Percentiles rank a stretch among this genome's conserved stretches.
Evolutionary conservation across 306 rosid species (phyloP).

Genomic region (Malus sylvestris): DNA sequence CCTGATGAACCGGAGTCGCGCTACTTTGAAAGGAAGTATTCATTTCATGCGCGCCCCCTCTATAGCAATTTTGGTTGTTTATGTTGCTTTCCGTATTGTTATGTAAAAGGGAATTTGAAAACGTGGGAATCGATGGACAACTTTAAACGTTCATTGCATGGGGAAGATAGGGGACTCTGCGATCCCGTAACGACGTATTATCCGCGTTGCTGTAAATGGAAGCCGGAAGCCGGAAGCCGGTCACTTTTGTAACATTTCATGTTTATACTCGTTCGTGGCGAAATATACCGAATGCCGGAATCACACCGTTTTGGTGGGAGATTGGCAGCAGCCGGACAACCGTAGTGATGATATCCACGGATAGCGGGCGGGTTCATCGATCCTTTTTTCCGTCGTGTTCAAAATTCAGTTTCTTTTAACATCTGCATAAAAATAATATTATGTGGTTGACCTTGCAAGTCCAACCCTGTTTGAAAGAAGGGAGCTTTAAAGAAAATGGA

Average conservation of each 20-base stretch:
- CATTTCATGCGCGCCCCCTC: not conserved
- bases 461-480: too few species aligned
- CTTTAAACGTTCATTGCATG: not conserved
- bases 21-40: conserved; percentile 21
- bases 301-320: conserved; percentile 6
- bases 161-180: conserved; percentile 6
- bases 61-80: conserved; percentile 4
- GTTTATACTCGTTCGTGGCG: not conserved
- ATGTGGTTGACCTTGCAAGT: too few species aligned
- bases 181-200: not conserved
- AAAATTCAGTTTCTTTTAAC: too few species aligned
- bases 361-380: conserved; percentile 20
- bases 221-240: conserved; percentile 3
- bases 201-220: conserved; percentile 29
- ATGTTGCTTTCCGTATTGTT: conserved; percentile 4
- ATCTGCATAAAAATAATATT: too few species aligned
- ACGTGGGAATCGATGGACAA: not conserved
- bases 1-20: conserved; percentile 17
- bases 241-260: conserved; percentile 13
- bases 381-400: not conserved
- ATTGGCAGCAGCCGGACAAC: conserved; percentile 91
- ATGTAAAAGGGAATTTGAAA: conserved; percentile 1
- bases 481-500: too few species aligned
- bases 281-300: conserved; percentile 29
- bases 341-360: conserved; percentile 84